A percentile compares a stretch with the other conserved stretches of the same genome.
Conservation (phyloP, 306 rosid genomes). For the Inga leiocalycina region DNA sequence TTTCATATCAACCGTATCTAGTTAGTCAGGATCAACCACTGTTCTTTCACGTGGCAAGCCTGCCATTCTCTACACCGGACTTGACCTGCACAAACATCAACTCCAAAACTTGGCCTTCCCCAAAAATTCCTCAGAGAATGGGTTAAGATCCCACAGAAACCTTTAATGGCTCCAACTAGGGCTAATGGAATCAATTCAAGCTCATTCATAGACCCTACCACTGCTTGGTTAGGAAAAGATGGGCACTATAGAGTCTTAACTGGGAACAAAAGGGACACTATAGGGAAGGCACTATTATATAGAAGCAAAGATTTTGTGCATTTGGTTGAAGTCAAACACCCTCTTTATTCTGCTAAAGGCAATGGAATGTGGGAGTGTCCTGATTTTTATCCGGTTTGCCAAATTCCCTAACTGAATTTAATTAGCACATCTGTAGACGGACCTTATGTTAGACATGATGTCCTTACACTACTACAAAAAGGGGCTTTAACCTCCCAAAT, state of each 20-base stretch:
- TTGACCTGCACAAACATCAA: constrained; percentile 47
- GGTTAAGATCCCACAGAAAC: constrained; percentile 57
- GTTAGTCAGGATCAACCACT: constrained; percentile 79
- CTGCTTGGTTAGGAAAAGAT: constrained; percentile 80
- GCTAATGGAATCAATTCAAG: constrained; percentile 54
- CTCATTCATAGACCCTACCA: constrained; percentile 83
- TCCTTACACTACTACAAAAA: too few species aligned
- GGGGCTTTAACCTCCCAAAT: too few species aligned
- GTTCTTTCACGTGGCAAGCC: constrained; percentile 55
- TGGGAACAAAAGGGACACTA: constrained; percentile 48
- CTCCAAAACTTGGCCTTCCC: constrained; percentile 84
- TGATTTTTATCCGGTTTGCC: constrained; percentile 65
- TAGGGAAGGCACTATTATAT: constrained; percentile 63
- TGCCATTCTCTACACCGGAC: constrained; percentile 74
- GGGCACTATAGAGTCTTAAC: constrained; percentile 58
- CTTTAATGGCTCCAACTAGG: constrained; percentile 63
- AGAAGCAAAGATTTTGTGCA: constrained; percentile 62
- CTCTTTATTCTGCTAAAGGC: constrained; percentile 49
- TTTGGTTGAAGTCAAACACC: constrained; percentile 63
- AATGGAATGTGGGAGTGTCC: constrained; percentile 98
- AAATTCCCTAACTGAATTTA: constrained; percentile 35
- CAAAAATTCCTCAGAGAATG: constrained; percentile 69
- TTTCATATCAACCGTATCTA: constrained; percentile 76
- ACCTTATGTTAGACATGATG: constrained; percentile 50
- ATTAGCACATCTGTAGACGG: constrained; percentile 34